Evolutionary conservation across 495 filamentous ascomycete genomes (phyloP).

Genomic region (Penicillium flavigenum): DNA sequence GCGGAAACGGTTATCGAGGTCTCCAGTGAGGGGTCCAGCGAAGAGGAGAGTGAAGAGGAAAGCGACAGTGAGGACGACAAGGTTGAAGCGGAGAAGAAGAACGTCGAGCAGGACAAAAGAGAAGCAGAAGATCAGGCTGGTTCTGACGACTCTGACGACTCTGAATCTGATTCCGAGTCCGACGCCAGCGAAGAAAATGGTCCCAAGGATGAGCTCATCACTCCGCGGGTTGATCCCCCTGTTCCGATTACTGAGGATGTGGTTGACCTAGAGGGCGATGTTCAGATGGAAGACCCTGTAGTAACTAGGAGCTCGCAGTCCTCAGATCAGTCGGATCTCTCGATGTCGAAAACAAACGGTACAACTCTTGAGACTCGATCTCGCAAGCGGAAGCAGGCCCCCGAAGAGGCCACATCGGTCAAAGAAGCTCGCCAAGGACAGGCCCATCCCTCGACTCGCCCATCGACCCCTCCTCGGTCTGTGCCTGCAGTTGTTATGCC

Average conservation of each 20-base stretch:
- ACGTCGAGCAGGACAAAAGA: neutral
- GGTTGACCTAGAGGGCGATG: constrained; percentile 3
- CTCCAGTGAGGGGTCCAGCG: constrained; percentile 8
- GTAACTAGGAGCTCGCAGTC: neutral
- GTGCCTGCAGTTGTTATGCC: neutral
- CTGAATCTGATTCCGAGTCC: neutral
- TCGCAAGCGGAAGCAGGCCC: constrained; percentile 33
- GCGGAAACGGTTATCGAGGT: neutral
- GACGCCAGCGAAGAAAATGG: constrained; percentile 1
- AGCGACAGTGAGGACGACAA: constrained; percentile 10
- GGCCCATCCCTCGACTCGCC: constrained; percentile 2
- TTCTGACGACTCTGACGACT: neutral
- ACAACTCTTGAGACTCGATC: neutral
- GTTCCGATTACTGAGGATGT: neutral
- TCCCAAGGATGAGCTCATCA: neutral
- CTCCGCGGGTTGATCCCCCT: neutral
- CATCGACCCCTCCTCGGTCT: neutral
- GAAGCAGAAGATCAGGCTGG: neutral
- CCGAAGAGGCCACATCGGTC: constrained; percentile 17
- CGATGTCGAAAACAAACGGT: neutral
- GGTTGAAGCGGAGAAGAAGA: constrained; percentile 2
- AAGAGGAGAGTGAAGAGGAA: constrained; percentile 6
- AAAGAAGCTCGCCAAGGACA: constrained; percentile 32
- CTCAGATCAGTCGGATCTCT: neutral
- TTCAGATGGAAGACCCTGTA: neutral